A percentile compares a stretch with the other conserved stretches of the same genome.
Conservation (phyloP, 1,284 basidiomycete species). For the Ceratobasidium sp. region DNA sequence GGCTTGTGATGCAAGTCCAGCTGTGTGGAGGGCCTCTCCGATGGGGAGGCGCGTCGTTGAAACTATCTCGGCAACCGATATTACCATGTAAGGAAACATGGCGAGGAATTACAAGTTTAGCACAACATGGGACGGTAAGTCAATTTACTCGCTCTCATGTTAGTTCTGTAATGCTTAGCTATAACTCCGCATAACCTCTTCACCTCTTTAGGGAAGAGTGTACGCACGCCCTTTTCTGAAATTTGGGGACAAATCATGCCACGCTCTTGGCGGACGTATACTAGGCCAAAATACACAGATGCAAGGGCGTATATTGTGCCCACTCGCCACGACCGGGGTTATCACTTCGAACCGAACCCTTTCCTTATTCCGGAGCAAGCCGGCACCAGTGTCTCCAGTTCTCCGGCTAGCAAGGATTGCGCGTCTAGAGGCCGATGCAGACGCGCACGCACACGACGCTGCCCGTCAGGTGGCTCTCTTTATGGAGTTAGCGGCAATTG, state of each 20-base stretch:
- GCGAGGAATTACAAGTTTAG: not conserved
- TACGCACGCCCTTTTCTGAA: not conserved
- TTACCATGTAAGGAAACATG: constrained; percentile 1
- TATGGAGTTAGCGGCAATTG: constrained; percentile 69
- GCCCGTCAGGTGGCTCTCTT: constrained; percentile 75
- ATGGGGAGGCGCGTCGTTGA: constrained; percentile 4
- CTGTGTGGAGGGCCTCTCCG: constrained; percentile 28
- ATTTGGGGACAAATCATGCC: not conserved
- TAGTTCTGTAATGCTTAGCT: not conserved
- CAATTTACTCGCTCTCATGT: not conserved
- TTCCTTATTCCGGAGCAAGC: constrained; percentile 50
- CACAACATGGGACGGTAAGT: not conserved
- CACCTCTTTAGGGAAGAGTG: not conserved
- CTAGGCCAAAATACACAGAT: not conserved
- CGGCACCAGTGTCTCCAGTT: constrained; percentile 67
- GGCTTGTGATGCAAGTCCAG: constrained; percentile 35
- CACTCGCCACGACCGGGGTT: not conserved
- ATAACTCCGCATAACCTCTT: too few species aligned
- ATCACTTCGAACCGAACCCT: not conserved
- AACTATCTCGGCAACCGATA: constrained; percentile 2
- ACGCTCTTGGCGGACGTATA: not conserved
- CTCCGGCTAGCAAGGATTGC: constrained; percentile 73
- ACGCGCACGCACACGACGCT: constrained; percentile 72
- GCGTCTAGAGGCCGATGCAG: constrained; percentile 76
- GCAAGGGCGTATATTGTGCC: not conserved